phyloP scores from a whole-genome alignment of 129 eudicot species.

The Lactuca saligna region DNA sequence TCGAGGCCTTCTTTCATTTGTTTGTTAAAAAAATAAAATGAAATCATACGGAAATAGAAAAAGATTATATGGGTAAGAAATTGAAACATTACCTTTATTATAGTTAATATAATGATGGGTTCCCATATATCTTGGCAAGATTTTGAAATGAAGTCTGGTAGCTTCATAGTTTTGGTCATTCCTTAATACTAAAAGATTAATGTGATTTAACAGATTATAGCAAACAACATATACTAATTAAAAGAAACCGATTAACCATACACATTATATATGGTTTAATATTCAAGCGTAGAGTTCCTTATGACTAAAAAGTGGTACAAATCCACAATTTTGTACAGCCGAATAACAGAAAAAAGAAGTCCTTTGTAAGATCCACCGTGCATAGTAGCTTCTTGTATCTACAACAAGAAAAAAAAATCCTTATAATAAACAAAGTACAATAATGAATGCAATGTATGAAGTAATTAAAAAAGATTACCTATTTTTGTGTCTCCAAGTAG shows the following conservation, averaged over 20 bases:
- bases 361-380: slow-evolving; percentile 80
- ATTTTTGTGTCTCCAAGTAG: slow-evolving; percentile 53
- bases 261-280: slow-evolving; percentile 74
- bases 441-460: neutral
- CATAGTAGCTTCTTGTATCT: slow-evolving; percentile 79
- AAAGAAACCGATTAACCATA: slow-evolving; percentile 34
- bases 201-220: slow-evolving; percentile 14
- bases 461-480: slow-evolving; percentile 39
- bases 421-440: slow-evolving; percentile 3
- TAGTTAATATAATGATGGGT: slow-evolving; percentile 60
- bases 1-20: slow-evolving; percentile 58
- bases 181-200: slow-evolving; percentile 53
- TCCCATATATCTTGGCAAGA: slow-evolving; percentile 77
- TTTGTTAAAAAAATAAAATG: slow-evolving; percentile 41
- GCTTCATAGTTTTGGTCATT: slow-evolving; percentile 62
- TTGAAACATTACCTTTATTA: slow-evolving; percentile 58
- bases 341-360: slow-evolving; percentile 81
- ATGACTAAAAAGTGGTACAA: slow-evolving; percentile 84
- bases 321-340: slow-evolving; percentile 82
- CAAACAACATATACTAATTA: neutral
- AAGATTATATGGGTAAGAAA: neutral
- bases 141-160: slow-evolving; percentile 80
- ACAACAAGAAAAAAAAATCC: slow-evolving; percentile 23
- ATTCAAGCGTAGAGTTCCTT: slow-evolving; percentile 72
- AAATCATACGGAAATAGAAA: neutral